Conservation (phyloP, 2,329 filamentous ascomycete genomes). For the Fusarium redolens region DNA sequence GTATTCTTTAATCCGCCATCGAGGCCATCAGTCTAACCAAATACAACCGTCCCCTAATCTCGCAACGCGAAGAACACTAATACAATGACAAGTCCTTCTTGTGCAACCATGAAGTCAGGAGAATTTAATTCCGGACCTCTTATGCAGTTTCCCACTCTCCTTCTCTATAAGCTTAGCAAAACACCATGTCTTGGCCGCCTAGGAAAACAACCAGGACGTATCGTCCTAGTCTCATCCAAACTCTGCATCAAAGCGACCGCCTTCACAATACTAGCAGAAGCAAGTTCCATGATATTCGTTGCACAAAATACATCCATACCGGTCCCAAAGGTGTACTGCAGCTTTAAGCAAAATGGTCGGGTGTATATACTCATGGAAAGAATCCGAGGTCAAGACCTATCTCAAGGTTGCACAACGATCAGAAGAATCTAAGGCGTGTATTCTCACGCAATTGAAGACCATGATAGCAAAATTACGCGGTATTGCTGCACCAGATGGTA, state of each 20-base stretch:
- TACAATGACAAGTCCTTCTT: rapidly evolving
- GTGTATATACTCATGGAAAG: slow-evolving; percentile 6
- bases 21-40: not conserved
- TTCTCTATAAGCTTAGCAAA: rapidly evolving
- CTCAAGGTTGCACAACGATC: not conserved
- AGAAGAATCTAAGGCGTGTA: not conserved
- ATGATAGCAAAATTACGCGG: not conserved
- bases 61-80: not conserved
- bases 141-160: rapidly evolving
- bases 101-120: rapidly evolving
- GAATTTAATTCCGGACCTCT: not conserved
- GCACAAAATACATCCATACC: slow-evolving; percentile 22
- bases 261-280: slow-evolving; percentile 15
- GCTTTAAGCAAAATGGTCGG: not conserved
- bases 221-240: not conserved
- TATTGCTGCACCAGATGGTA: not conserved
- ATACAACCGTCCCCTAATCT: rapidly evolving
- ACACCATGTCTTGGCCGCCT: not conserved
- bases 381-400: not conserved
- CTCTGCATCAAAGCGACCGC: slow-evolving; percentile 1
- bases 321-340: slow-evolving; percentile 12
- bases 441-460: not conserved
- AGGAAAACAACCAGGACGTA: not conserved
- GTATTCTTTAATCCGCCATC: not conserved
- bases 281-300: slow-evolving; percentile 22